Conservation (phyloP, 768 basidiomycete genomes). For the Daedalea quercina region DNA sequence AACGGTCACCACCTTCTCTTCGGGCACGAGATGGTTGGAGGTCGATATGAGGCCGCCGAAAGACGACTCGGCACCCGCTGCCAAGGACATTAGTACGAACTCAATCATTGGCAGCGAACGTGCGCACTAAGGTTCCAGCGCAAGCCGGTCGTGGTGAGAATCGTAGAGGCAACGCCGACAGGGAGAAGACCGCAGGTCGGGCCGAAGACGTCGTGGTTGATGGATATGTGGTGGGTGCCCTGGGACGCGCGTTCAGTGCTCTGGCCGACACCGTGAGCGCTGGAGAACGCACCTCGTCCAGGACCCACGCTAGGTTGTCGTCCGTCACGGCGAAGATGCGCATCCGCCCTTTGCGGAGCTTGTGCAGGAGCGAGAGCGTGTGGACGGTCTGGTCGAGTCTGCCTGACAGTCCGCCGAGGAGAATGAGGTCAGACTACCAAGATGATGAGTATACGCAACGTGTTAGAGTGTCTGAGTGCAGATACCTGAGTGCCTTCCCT, state of each 20-base stretch:
- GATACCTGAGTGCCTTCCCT: conserved; percentile 32
- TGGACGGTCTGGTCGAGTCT: conserved; percentile 94
- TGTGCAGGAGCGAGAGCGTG: conserved; percentile 78
- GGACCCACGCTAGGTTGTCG: conserved; percentile 87
- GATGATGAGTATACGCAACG: not conserved
- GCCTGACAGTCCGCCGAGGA: conserved; percentile 87
- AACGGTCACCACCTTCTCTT: conserved; percentile 58
- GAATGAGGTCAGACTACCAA: conserved; percentile 56
- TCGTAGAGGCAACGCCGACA: conserved; percentile 70
- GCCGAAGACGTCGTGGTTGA: conserved; percentile 72
- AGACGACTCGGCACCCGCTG: conserved; percentile 61
- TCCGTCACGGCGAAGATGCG: conserved; percentile 78
- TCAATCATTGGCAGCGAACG: not conserved
- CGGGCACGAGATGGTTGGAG: conserved; percentile 82
- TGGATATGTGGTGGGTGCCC: conserved; percentile 77
- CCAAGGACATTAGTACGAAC: not conserved
- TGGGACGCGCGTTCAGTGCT: conserved; percentile 22
- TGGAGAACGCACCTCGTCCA: conserved; percentile 50
- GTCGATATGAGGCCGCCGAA: conserved; percentile 87
- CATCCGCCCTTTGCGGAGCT: conserved; percentile 54
- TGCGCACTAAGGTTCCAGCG: conserved; percentile 82
- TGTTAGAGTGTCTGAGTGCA: not conserved
- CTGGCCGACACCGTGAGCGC: not conserved
- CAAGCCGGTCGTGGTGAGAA: conserved; percentile 77
- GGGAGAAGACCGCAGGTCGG: conserved; percentile 94